phyloP scores from a whole-genome alignment of 495 filamentous ascomycete species.

The Talaromyces borbonicus region DNA sequence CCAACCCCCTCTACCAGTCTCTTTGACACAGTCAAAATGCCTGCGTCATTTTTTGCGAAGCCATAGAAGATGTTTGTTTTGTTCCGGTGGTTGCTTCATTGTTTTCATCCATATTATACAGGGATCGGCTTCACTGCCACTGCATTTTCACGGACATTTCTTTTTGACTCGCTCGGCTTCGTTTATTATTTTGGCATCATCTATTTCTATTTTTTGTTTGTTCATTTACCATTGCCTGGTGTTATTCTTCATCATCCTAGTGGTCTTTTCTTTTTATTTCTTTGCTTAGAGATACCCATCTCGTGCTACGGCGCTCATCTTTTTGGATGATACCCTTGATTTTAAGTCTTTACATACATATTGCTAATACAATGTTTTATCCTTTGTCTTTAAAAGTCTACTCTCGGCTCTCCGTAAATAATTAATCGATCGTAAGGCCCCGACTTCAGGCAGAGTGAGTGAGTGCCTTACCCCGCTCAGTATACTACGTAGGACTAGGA shows the following conservation, averaged over 20 bases:
- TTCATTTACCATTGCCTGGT: conserved; percentile 6
- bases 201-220: conserved; percentile 6
- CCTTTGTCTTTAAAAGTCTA: too few species aligned
- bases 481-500: too few species aligned
- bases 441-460: too few species aligned
- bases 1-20: background rate
- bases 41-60: conserved; percentile 1
- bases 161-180: background rate
- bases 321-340: conserved; percentile 7
- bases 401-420: too few species aligned
- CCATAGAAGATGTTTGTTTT: background rate
- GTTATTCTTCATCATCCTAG: too few species aligned
- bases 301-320: conserved; percentile 6
- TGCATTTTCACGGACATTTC: conserved; percentile 6
- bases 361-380: background rate
- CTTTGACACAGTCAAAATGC: background rate
- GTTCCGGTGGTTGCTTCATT: background rate
- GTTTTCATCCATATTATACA: conserved; percentile 4
- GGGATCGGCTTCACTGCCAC: conserved; percentile 4
- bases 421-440: too few species aligned
- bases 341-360: conserved; percentile 1
- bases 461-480: too few species aligned
- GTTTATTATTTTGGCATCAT: background rate
- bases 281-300: conserved; percentile 9
- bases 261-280: conserved; percentile 3